phyloP scores from a whole-genome alignment of 768 basidiomycete genomes.

The Hericium erinaceus region DNA sequence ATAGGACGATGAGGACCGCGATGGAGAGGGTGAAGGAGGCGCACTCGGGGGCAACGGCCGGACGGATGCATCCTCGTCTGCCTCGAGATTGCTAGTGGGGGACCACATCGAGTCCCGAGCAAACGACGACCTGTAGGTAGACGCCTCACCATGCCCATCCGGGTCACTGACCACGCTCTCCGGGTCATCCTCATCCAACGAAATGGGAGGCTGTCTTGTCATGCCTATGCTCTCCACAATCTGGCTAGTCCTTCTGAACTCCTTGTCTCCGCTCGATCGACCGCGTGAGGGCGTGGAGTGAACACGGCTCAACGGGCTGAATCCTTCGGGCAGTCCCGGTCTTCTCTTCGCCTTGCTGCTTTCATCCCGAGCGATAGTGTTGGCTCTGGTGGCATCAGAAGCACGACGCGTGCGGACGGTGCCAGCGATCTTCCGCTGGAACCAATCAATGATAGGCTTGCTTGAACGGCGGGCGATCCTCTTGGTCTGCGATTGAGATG shows the following conservation, averaged over 20 bases:
- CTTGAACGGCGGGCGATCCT: constrained; percentile 62
- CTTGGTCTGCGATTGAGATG: constrained; percentile 37
- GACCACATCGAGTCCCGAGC: constrained; percentile 76
- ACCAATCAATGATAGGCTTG: constrained; percentile 85
- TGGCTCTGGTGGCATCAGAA: constrained; percentile 20
- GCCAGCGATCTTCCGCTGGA: constrained; percentile 78
- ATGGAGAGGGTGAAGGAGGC: constrained; percentile 81
- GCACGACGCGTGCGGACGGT: constrained; percentile 48
- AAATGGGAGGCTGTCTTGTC: constrained; percentile 35
- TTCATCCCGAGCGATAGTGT: constrained; percentile 5
- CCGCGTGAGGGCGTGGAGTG: constrained; percentile 14
- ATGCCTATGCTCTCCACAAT: constrained; percentile 8
- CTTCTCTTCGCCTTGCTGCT: constrained; percentile 9
- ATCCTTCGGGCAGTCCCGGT: constrained; percentile 11
- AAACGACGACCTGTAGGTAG: constrained; percentile 44
- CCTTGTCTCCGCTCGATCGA: constrained; percentile 15
- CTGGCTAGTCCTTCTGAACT: constrained; percentile 14
- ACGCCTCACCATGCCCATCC: constrained; percentile 26
- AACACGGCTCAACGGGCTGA: constrained; percentile 11
- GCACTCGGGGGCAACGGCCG: constrained; percentile 84
- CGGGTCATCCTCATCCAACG: constrained; percentile 43
- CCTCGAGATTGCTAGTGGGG: constrained; percentile 65
- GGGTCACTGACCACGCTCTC: constrained; percentile 24
- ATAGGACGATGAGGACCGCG: constrained; percentile 75
- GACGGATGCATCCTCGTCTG: constrained; percentile 91